Evolutionary conservation across 1,284 basidiomycete genomes (phyloP).

Genomic region (Fomitopsis pinicola): DNA sequence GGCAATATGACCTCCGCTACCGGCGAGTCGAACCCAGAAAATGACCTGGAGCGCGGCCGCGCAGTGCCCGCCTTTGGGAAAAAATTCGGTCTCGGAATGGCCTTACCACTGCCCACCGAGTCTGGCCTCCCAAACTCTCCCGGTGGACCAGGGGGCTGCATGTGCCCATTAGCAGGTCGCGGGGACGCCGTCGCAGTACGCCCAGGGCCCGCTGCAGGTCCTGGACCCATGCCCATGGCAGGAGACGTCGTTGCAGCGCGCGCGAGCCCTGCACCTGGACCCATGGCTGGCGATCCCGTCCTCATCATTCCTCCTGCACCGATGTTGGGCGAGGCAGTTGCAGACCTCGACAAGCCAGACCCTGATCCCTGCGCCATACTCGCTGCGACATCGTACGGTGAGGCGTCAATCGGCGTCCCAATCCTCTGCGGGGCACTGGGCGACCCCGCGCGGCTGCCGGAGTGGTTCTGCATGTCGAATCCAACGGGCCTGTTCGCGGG

Average conservation of each 20-base stretch:
- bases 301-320: neutral
- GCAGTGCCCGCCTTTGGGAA: slow-evolving; percentile 46
- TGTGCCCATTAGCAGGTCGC: neutral
- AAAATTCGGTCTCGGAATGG: slow-evolving; percentile 58
- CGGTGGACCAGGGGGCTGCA: neutral
- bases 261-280: neutral
- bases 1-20: slow-evolving; percentile 27
- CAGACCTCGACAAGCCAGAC: neutral
- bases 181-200: neutral
- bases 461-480: neutral
- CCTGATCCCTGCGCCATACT: neutral
- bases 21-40: slow-evolving; percentile 58
- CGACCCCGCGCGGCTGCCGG: neutral
- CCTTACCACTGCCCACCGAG: slow-evolving; percentile 4
- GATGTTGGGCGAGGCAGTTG: neutral
- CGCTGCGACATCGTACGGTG: neutral
- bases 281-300: neutral
- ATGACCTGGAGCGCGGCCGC: slow-evolving; percentile 68
- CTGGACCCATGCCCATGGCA: neutral
- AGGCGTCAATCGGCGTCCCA: neutral
- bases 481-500: slow-evolving; percentile 25
- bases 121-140: neutral
- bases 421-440: neutral
- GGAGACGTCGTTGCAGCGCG: neutral
- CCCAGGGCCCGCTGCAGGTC: neutral